Evolutionary conservation across 2,329 filamentous ascomycete genomes (phyloP).

Genomic region (Claviceps pazoutovae): DNA sequence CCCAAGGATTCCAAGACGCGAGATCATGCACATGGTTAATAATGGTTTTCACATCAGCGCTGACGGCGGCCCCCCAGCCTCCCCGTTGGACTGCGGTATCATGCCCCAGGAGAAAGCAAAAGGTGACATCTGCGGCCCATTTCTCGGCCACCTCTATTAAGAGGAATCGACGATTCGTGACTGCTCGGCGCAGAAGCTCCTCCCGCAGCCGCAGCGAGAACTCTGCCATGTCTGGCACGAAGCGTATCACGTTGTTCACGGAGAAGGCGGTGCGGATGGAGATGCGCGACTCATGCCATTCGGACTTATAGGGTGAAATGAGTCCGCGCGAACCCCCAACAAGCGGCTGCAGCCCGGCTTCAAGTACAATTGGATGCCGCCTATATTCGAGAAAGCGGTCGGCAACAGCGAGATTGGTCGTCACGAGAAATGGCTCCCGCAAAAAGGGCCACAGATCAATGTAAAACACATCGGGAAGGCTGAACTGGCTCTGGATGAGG

Average conservation of each 20-base stretch:
- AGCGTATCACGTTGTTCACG: not conserved
- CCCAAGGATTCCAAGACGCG: not conserved
- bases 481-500: not conserved
- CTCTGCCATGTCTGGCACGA: constrained; percentile 1
- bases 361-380: not conserved
- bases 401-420: not conserved
- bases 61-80: not conserved
- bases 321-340: constrained; percentile 1
- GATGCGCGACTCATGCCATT: constrained; percentile 2
- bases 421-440: not conserved
- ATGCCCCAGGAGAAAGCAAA: not conserved
- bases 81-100: constrained; percentile 1
- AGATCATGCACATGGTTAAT: not conserved
- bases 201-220: not conserved
- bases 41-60: not conserved
- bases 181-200: not conserved
- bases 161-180: not conserved
- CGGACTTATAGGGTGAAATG: not conserved
- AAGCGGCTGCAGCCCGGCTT: not conserved
- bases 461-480: constrained; percentile 1
- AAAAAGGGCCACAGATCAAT: constrained; percentile 1
- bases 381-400: constrained; percentile 2
- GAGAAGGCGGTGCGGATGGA: not conserved
- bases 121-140: constrained; percentile 2
- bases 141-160: not conserved